Conservation (phyloP, 768 basidiomycete species). For the Suillus spraguei region DNA sequence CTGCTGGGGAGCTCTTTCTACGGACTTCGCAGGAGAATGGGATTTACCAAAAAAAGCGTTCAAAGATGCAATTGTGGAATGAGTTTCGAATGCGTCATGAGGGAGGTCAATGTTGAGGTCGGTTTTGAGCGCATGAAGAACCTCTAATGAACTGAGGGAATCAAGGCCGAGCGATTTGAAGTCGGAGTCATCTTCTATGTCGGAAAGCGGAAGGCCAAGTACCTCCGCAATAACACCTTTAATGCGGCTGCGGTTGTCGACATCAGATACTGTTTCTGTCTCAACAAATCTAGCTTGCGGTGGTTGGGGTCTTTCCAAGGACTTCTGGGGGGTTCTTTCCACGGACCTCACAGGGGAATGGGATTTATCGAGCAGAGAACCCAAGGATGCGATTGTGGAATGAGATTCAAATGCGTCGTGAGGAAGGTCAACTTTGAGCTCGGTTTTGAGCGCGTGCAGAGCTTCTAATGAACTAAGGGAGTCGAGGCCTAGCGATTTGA, state of each 20-base stretch:
- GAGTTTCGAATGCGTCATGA: slow-evolving; percentile 41
- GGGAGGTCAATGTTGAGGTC: slow-evolving; percentile 47
- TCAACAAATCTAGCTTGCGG: background rate
- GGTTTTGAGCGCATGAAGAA: slow-evolving; percentile 47
- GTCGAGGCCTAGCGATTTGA: slow-evolving; percentile 63
- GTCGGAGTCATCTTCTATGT: slow-evolving; percentile 46
- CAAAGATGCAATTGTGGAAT: slow-evolving; percentile 38
- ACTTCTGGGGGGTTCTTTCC: background rate
- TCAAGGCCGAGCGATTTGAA: slow-evolving; percentile 60
- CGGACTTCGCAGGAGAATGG: background rate
- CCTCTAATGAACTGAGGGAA: slow-evolving; percentile 67
- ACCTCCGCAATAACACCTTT: slow-evolving; percentile 45
- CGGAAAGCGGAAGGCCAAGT: slow-evolving; percentile 35
- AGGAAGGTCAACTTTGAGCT: slow-evolving; percentile 47
- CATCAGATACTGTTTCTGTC: slow-evolving; percentile 31
- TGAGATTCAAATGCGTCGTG: slow-evolving; percentile 42
- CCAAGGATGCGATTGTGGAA: slow-evolving; percentile 37
- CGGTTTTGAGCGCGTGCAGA: slow-evolving; percentile 46
- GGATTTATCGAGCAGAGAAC: slow-evolving; percentile 13
- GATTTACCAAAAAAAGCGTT: slow-evolving; percentile 11
- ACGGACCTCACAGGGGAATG: background rate
- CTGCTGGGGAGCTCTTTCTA: background rate
- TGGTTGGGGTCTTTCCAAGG: background rate
- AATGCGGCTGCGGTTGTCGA: slow-evolving; percentile 26
- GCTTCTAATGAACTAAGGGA: slow-evolving; percentile 68